These are phyloP conservation scores for Domatiomyces globalis DNA, from an alignment of 2,329 filamentous ascomycete species.

Conservation along the genomic window DNA sequence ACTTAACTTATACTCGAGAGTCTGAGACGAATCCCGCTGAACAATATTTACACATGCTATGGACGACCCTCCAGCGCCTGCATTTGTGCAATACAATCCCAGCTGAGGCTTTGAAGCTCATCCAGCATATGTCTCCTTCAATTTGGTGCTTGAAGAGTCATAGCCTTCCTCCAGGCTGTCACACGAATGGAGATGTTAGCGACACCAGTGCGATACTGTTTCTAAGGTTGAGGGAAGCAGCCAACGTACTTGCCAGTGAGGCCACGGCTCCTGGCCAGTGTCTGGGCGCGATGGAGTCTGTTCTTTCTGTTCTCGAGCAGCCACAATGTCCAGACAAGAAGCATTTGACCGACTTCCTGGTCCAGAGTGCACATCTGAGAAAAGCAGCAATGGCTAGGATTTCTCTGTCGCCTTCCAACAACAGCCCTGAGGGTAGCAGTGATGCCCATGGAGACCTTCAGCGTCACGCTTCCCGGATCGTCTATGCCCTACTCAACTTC, in stretches of 20 bases:
- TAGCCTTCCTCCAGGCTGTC: neutral
- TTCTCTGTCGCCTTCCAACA: neutral
- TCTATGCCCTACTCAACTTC: neutral
- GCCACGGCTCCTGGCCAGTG: neutral
- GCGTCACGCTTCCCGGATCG: neutral
- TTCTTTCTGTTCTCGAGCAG: neutral
- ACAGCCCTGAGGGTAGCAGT: neutral
- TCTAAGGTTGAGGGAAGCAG: neutral
- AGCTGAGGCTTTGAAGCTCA: neutral
- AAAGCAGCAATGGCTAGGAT: neutral
- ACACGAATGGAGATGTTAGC: neutral
- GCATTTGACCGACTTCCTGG: neutral
- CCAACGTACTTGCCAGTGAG: neutral
- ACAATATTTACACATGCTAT: neutral
- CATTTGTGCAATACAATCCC: neutral
- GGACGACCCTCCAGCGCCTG: neutral
- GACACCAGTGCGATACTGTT: neutral
- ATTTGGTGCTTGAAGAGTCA: neutral
- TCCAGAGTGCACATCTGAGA: neutral
- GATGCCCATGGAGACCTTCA: neutral
- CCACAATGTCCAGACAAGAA: neutral
- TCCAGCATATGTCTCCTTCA: neutral
- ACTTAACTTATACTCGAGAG: neutral
- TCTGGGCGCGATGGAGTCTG: neutral
- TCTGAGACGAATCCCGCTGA: neutral